Percentiles rank a stretch among this genome's conserved stretches.
These are phyloP conservation scores for Polymyxa betae DNA, from an alignment of 208 protist genomes.

Conservation along the genomic window DNA sequence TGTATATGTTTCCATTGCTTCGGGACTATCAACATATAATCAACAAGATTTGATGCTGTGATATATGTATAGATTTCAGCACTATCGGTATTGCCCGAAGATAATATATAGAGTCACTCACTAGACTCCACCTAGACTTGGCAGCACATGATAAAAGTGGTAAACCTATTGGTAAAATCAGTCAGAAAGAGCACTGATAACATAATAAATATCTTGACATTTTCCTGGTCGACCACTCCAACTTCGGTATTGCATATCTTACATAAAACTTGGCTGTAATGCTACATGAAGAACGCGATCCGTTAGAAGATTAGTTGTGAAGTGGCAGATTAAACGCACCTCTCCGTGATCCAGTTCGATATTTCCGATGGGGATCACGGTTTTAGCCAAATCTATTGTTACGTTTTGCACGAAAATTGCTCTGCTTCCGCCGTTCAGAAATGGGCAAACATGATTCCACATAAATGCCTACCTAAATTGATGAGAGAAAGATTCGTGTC, in stretches of 20 bases:
- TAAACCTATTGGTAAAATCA: not conserved
- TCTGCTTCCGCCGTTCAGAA: not conserved
- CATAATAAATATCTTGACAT: not conserved
- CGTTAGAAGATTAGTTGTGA: not conserved
- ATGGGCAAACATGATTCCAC: not conserved
- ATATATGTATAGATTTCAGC: too few species aligned
- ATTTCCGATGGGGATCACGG: not conserved
- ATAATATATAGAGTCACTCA: too few species aligned
- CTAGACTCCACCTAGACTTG: not conserved
- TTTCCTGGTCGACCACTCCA: not conserved
- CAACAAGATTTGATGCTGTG: too few species aligned
- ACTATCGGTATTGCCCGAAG: too few species aligned
- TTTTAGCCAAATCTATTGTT: not conserved
- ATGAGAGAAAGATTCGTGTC: not conserved
- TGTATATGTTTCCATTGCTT: slow-evolving; percentile 52
- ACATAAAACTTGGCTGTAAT: not conserved
- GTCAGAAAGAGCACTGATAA: not conserved
- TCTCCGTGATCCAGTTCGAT: not conserved
- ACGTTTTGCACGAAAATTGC: not conserved
- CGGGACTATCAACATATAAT: slow-evolving; percentile 38
- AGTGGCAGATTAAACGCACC: not conserved
- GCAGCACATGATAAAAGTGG: not conserved
- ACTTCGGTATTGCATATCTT: not conserved
- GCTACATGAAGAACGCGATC: too few species aligned
- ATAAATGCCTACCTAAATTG: not conserved